These are phyloP conservation scores for Termitomyces sp. DNA, from an alignment of 768 basidiomycete genomes.

Conservation along the genomic window DNA sequence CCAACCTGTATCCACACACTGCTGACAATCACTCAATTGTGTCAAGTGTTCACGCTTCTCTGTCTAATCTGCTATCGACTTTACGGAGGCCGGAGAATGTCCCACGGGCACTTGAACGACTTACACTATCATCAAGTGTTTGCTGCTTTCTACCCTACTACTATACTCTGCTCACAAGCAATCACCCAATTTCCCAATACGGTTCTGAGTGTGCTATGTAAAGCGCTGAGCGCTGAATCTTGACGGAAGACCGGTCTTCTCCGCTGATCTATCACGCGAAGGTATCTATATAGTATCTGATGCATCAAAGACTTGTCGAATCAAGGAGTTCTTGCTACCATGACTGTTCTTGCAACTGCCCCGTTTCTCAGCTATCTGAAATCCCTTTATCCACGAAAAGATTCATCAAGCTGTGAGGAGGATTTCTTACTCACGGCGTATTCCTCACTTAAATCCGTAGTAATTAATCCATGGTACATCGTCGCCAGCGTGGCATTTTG, in stretches of 20 bases:
- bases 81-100: background rate
- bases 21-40: too few species aligned
- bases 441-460: background rate
- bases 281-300: background rate
- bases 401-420: constrained; percentile 13
- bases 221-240: background rate
- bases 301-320: background rate
- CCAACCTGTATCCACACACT: too few species aligned
- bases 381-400: constrained; percentile 34
- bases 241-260: background rate
- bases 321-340: background rate
- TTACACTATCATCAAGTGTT: background rate
- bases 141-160: too few species aligned
- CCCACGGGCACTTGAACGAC: background rate
- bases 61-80: background rate
- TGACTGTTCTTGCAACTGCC: constrained; percentile 27
- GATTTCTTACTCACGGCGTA: background rate
- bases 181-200: background rate
- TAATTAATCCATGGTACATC: constrained; percentile 53
- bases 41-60: background rate
- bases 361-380: constrained; percentile 32
- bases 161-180: too few species aligned
- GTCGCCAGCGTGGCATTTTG: constrained; percentile 52
- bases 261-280: background rate
- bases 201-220: background rate